Percentiles rank a stretch among this genome's conserved stretches.
These are phyloP conservation scores for Pythium plurisporium DNA, from an alignment of 352 stramenopile genomes.

Conservation along the genomic window DNA sequence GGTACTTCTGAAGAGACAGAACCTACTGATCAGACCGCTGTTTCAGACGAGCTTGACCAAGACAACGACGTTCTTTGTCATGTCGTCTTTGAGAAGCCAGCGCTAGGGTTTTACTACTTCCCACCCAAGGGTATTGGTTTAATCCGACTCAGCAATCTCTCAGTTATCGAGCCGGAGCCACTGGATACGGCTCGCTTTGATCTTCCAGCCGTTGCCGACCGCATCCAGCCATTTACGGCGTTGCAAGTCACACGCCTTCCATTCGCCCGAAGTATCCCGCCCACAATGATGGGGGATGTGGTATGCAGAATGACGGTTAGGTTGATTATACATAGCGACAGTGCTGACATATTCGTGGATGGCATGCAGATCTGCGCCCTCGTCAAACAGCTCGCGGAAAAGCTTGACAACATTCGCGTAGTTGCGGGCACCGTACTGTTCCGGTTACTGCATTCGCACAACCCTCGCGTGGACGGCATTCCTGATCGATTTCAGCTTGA, in stretches of 20 bases:
- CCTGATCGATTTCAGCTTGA: slow-evolving; percentile 72
- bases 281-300: slow-evolving; percentile 34
- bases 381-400: slow-evolving; percentile 96
- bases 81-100: slow-evolving; percentile 58
- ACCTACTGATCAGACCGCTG: background rate
- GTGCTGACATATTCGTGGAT: too few relatives aligned
- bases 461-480: slow-evolving; percentile 68
- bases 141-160: slow-evolving; percentile 34
- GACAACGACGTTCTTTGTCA: slow-evolving; percentile 40
- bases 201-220: slow-evolving; percentile 13
- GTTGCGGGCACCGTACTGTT: slow-evolving; percentile 87
- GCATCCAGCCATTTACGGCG: background rate
- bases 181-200: slow-evolving; percentile 11
- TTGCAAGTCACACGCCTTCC: background rate
- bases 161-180: background rate
- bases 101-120: slow-evolving; percentile 74
- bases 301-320: too few relatives aligned
- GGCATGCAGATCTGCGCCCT: slow-evolving; percentile 42
- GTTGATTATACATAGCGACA: too few relatives aligned
- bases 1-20: too few relatives aligned
- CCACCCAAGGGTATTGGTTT: slow-evolving; percentile 45
- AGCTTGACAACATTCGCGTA: slow-evolving; percentile 92
- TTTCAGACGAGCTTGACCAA: slow-evolving; percentile 4
- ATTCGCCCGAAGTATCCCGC: slow-evolving; percentile 40
- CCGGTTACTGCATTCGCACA: slow-evolving; percentile 70